Evolutionary conservation across 306 rosid genomes (phyloP).

Genomic region (Fragaria nilgerrensis): DNA sequence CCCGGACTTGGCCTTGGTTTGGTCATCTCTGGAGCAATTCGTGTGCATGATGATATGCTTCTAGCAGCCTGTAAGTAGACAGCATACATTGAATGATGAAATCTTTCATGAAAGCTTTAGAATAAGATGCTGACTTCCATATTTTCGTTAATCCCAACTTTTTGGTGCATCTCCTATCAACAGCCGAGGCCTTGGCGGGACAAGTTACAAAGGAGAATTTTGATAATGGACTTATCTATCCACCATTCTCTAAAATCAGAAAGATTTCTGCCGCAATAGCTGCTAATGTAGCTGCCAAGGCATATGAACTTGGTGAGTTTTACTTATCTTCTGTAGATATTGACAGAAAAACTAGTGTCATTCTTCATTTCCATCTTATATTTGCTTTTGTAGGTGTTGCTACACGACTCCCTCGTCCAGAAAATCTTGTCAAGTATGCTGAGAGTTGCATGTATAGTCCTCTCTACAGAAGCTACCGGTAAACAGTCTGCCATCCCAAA

Average conservation of each 20-base stretch:
- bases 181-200: constrained; percentile 79
- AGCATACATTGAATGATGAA: not conserved
- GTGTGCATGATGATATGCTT: constrained; percentile 91
- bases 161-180: constrained; percentile 7
- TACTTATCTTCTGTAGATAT: not conserved
- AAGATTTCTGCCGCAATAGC: constrained; percentile 83
- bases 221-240: constrained; percentile 61
- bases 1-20: constrained; percentile 88
- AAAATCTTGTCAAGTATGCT: constrained; percentile 68
- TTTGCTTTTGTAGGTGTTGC: constrained; percentile 58
- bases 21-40: constrained; percentile 86
- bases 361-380: constrained; percentile 3
- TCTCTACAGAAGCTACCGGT: constrained; percentile 61
- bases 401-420: constrained; percentile 81
- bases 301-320: constrained; percentile 72
- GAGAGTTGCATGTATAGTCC: constrained; percentile 96
- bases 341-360: not conserved
- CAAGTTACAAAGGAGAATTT: constrained; percentile 64
- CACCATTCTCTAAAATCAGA: constrained; percentile 71
- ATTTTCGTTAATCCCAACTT: not conserved
- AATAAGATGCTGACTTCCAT: not conserved
- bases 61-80: constrained; percentile 83
- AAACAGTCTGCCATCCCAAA: constrained; percentile 13
- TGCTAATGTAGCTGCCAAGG: constrained; percentile 86
- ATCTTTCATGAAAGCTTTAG: constrained; percentile 4